phyloP scores from a whole-genome alignment of 768 basidiomycete species.

The Amyloporia xantha region DNA sequence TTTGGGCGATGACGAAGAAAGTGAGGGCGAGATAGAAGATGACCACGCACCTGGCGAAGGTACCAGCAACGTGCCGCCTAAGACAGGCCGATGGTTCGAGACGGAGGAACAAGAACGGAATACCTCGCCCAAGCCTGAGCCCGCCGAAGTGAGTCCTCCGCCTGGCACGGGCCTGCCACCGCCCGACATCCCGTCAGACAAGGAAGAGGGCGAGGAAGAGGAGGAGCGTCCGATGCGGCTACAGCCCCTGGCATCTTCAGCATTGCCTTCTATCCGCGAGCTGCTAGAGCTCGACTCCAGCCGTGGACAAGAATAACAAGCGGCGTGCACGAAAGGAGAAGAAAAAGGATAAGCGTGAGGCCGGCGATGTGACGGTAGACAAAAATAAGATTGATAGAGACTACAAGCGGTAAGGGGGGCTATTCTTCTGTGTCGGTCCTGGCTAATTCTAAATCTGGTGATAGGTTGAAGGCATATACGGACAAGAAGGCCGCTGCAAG shows the following conservation, averaged over 20 bases:
- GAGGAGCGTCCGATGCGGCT: conserved; percentile 48
- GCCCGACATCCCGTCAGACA: background rate
- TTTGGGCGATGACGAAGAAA: conserved; percentile 34
- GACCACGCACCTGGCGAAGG: background rate
- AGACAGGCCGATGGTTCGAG: conserved; percentile 9
- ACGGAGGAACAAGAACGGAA: conserved; percentile 13
- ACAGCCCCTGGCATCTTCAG: conserved; percentile 71
- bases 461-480: conserved; percentile 25
- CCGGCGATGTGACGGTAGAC: conserved; percentile 26
- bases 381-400: conserved; percentile 47
- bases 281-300: conserved; percentile 73
- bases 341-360: conserved; percentile 31
- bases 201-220: conserved; percentile 35
- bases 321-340: conserved; percentile 73
- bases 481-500: conserved; percentile 21
- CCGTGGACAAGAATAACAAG: conserved; percentile 57
- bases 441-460: background rate
- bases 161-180: conserved; percentile 6
- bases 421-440: background rate
- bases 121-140: background rate
- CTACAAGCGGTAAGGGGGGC: conserved; percentile 43
- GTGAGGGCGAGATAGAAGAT: conserved; percentile 13
- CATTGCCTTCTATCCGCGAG: conserved; percentile 76
- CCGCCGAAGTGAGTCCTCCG: conserved; percentile 2
- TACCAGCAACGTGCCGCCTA: conserved; percentile 6